Evolutionary conservation across 768 basidiomycete species (phyloP).

Genomic region (Hericium coralloides): DNA sequence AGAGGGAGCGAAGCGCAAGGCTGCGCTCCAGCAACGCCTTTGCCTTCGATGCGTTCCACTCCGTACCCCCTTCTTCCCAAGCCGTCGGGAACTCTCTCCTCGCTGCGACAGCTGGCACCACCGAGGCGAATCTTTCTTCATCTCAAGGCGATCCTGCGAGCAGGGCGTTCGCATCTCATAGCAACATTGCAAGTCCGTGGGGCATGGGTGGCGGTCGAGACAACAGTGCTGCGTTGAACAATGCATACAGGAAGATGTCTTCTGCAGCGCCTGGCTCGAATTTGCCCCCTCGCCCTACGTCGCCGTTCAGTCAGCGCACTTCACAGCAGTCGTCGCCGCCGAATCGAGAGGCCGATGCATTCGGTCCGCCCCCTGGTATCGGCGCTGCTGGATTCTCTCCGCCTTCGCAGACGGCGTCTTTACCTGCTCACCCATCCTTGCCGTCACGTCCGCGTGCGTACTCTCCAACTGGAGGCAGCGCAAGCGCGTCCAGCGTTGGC

Average conservation of each 20-base stretch:
- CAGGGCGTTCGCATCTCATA: conserved; percentile 3
- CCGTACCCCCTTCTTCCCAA: conserved; percentile 36
- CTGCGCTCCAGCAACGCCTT: conserved; percentile 33
- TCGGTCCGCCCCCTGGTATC: conserved; percentile 2
- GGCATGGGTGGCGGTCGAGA: background rate
- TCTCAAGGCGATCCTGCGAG: background rate
- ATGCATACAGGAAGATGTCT: conserved; percentile 16
- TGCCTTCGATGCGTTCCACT: conserved; percentile 76
- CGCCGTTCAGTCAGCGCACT: conserved; percentile 11
- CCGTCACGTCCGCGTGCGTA: conserved; percentile 21
- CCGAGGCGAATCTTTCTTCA: background rate
- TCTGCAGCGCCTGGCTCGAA: conserved; percentile 9
- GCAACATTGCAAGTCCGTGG: conserved; percentile 9
- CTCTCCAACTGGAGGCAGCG: conserved; percentile 25
- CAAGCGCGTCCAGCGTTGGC: conserved; percentile 35
- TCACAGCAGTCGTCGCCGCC: conserved; percentile 19
- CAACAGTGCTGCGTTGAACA: conserved; percentile 1
- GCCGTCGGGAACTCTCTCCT: conserved; percentile 23
- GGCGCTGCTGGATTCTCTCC: conserved; percentile 21
- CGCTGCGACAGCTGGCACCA: conserved; percentile 15
- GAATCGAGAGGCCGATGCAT: conserved; percentile 13
- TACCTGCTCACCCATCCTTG: conserved; percentile 20
- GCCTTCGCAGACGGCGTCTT: conserved; percentile 16
- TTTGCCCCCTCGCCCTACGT: conserved; percentile 17
- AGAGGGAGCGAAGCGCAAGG: conserved; percentile 25